phyloP scores from a whole-genome alignment of 106 monocot genomes.

The Dendrobium nobile region DNA sequence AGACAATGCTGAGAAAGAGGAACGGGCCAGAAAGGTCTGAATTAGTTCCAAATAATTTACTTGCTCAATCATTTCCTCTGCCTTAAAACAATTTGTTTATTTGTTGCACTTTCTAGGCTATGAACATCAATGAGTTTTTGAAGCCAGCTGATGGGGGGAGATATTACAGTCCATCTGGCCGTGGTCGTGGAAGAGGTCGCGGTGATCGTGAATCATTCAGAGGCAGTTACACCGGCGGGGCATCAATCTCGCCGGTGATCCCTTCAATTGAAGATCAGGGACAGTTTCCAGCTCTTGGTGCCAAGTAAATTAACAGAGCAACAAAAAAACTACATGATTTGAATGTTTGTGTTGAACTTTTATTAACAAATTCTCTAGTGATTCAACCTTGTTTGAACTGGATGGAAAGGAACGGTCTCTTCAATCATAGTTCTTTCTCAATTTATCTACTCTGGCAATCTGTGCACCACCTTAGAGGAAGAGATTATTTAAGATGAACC shows the following conservation, averaged over 20 bases:
- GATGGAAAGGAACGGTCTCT: not conserved
- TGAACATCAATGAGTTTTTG: constrained; percentile 47
- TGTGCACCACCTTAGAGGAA: too few relatives aligned
- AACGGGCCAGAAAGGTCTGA: constrained; percentile 40
- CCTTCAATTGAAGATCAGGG: constrained; percentile 37
- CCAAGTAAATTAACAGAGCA: constrained; percentile 15
- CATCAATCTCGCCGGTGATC: not conserved
- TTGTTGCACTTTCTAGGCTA: constrained; percentile 10
- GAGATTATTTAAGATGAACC: too few relatives aligned
- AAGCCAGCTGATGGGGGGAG: constrained; percentile 46
- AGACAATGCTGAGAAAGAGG: constrained; percentile 40
- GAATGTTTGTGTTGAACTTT: not conserved
- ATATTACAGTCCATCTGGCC: constrained; percentile 16
- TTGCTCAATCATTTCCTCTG: not conserved
- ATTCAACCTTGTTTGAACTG: not conserved
- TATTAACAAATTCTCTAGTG: too few relatives aligned
- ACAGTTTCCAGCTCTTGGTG: constrained; percentile 44
- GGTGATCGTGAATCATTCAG: constrained; percentile 20
- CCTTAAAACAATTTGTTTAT: not conserved
- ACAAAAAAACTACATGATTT: not conserved
- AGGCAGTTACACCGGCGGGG: constrained; percentile 13
- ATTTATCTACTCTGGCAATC: too few relatives aligned
- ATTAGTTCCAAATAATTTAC: not conserved
- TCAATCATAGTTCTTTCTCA: too few relatives aligned
- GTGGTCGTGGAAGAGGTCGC: constrained; percentile 35